These are phyloP conservation scores for Pogostemon cablin DNA, from an alignment of 257 asterid species.

Conservation along the genomic window DNA sequence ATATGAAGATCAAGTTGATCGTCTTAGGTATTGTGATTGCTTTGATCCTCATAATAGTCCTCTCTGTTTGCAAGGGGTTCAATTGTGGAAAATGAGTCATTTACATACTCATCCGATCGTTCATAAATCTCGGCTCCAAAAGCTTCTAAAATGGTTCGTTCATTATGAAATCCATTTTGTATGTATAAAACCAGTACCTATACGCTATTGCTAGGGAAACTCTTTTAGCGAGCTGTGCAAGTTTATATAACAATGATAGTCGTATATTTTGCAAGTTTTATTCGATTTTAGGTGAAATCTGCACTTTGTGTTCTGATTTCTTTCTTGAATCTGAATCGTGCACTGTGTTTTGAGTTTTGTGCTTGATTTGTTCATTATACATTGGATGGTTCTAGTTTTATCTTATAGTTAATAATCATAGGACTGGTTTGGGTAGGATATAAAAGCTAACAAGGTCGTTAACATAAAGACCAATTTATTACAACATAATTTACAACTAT, in stretches of 20 bases:
- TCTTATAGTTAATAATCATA: no score
- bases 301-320: conserved; percentile 1
- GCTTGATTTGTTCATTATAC: no score
- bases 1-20: conserved; percentile 86
- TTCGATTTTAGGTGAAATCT: conserved; percentile 25
- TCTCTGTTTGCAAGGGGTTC: conserved; percentile 75
- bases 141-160: conserved; percentile 21
- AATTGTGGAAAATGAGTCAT: conserved; percentile 49
- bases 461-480: no score
- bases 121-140: conserved; percentile 30
- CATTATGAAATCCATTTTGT: conserved; percentile 36
- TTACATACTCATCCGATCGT: conserved; percentile 14
- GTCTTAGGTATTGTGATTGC: conserved; percentile 72
- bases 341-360: not conserved
- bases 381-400: no score
- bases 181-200: conserved; percentile 36
- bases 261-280: conserved; percentile 26
- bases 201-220: conserved; percentile 33
- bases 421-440: no score
- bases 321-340: not conserved
- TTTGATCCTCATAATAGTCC: conserved; percentile 76
- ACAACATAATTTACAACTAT: no score
- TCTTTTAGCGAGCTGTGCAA: conserved; percentile 24
- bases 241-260: conserved; percentile 20
- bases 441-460: no score